Evolutionary conservation across 2,329 filamentous ascomycete species (phyloP), one percentile per base, ranked within the genome.

Genomic region (Colletotrichum melonis): DNA sequence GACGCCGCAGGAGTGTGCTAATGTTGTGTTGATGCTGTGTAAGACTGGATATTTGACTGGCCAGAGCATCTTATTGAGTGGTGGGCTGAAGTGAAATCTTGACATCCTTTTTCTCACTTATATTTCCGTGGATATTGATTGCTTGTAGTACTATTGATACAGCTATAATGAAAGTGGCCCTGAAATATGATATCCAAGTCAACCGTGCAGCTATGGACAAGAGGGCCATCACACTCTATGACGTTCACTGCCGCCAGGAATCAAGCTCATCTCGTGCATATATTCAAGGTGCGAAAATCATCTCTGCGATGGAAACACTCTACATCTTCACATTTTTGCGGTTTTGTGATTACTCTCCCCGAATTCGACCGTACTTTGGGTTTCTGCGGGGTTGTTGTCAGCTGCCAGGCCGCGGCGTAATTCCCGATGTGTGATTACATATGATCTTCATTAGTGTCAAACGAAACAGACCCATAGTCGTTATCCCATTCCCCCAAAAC

Each of bases 11-110:
- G 90, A 92, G 80, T 89, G 88, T 64, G 90, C 89, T 2, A 90
- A 90, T 77, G 86, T 88, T 35, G 90, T 92, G 7, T 86, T 86
- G 3, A 91, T 91, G 90, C 81, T 90, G 59, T 88, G 86, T 74
- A 86, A 82, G 77, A 92, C 89, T n/a, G 90, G 90, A 0, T 92
- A 91, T 75, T 80, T 90, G 81, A 90, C 88, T 1, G 88, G 88
- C 1, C 88, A 90, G 79, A 89, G 87, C 74, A 82, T 90, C 42
- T 74, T 90, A 76, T 75, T 89, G 73, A 86, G 85, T 54, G 88
- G 88, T 24, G 87, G 87, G 1, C 79, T 89, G 76, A 88, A 88
- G 76, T 88, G 79, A 70, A 14, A 26, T 6, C 46, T 3, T 28
- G n/a, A 7, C 5, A 14, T 35, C 19, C 19, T 9, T 49, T 19